phyloP scores from a whole-genome alignment of 305 asterid species.

The Fraxinus greggii region DNA sequence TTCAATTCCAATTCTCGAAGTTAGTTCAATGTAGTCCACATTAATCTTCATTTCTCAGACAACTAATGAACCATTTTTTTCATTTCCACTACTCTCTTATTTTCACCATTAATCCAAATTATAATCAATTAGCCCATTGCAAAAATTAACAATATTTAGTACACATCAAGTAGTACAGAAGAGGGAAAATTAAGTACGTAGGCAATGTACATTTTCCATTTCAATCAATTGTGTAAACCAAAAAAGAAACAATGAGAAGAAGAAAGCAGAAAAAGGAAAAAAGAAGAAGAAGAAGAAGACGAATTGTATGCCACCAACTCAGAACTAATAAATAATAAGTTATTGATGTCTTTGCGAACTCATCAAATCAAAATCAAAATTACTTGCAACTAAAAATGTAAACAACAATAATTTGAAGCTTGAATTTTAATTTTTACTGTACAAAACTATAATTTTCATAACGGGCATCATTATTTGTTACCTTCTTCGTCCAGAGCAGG shows the following conservation, averaged over 20 bases:
- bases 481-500: constrained; percentile 30
- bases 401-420: not conserved
- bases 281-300: not conserved
- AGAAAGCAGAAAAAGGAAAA: too few relatives aligned
- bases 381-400: not conserved
- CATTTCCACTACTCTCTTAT: not conserved
- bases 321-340: not conserved
- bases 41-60: not conserved
- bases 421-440: not conserved
- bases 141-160: not conserved
- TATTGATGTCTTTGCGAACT: not conserved
- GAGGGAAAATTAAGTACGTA: not conserved
- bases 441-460: not conserved
- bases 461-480: not conserved
- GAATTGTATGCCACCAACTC: not conserved
- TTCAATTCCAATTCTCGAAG: not conserved
- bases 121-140: not conserved
- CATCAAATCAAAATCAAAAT: not conserved
- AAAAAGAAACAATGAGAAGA: not conserved
- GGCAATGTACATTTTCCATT: not conserved
- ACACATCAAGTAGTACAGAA: not conserved
- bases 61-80: not conserved
- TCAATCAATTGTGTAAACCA: not conserved
- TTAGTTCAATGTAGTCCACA: not conserved
- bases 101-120: not conserved